These are phyloP conservation scores for Gentiana straminea DNA, from an alignment of 257 asterid species.

Conservation along the genomic window DNA sequence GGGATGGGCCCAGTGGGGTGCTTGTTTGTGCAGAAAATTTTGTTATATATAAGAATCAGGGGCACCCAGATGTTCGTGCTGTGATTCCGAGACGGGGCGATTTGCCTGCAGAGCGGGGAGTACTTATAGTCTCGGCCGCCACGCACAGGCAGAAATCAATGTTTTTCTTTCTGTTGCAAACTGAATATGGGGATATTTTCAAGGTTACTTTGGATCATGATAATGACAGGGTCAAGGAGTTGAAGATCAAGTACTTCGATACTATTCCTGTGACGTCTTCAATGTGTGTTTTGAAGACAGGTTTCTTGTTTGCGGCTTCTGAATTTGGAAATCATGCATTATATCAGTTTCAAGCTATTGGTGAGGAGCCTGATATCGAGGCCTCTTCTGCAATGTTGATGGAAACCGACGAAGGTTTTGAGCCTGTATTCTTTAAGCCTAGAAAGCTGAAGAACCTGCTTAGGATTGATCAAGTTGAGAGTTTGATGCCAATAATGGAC, in stretches of 20 bases:
- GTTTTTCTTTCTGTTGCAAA: slow-evolving; percentile 97
- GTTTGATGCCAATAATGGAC: slow-evolving; percentile 94
- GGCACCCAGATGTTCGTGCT: slow-evolving; percentile 88
- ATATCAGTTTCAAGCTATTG: slow-evolving; percentile 94
- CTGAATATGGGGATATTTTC: slow-evolving; percentile 93
- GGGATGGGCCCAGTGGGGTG: slow-evolving; percentile 99
- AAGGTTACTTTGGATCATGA: slow-evolving; percentile 83
- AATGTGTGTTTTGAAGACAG: slow-evolving; percentile 92
- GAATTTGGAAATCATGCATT: slow-evolving; percentile 98
- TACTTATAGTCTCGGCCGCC: slow-evolving; percentile 88
- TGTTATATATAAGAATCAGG: slow-evolving; percentile 93
- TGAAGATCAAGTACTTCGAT: slow-evolving; percentile 88
- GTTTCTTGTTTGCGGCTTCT: slow-evolving; percentile 91
- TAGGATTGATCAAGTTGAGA: slow-evolving; percentile 87
- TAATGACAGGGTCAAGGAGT: slow-evolving; percentile 74
- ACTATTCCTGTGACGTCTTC: slow-evolving; percentile 92
- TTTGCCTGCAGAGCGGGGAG: slow-evolving; percentile 97
- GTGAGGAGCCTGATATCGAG: slow-evolving; percentile 94
- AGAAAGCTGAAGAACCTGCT: slow-evolving; percentile 90
- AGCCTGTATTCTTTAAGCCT: slow-evolving; percentile 94
- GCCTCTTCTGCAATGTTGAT: slow-evolving; percentile 83
- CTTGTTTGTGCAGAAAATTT: slow-evolving; percentile 98
- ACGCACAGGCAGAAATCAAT: slow-evolving; percentile 89
- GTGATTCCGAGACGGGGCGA: slow-evolving; percentile 93
- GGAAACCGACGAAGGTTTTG: slow-evolving; percentile 98